Conservation (phyloP, 2,329 filamentous ascomycete species). For the Neonectria neomacrospora region DNA sequence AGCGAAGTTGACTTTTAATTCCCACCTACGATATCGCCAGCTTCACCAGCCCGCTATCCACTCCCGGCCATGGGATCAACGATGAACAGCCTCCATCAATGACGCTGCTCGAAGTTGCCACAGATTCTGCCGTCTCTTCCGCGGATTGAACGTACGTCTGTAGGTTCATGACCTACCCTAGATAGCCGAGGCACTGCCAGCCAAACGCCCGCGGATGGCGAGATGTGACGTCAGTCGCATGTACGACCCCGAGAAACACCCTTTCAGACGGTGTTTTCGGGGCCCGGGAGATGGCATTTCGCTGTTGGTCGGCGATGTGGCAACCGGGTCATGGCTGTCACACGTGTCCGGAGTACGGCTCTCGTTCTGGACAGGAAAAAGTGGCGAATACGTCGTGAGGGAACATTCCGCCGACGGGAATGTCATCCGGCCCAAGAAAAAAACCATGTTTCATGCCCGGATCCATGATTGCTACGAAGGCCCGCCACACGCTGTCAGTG, state of each 20-base stretch:
- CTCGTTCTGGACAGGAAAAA: not conserved
- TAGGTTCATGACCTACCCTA: not conserved
- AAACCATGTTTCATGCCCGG: not conserved
- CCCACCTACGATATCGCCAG: not conserved
- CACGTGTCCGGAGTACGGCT: not conserved
- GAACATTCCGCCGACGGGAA: conserved; percentile 1
- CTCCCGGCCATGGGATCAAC: not conserved
- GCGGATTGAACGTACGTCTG: too few species aligned
- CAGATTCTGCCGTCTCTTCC: not conserved
- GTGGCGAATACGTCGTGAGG: not conserved
- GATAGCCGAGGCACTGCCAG: not conserved
- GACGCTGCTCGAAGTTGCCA: not conserved
- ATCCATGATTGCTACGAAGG: conserved; percentile 3
- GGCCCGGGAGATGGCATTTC: not conserved
- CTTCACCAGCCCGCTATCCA: not conserved
- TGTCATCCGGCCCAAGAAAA: not conserved
- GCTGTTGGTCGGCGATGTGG: not conserved
- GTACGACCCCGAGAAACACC: not conserved
- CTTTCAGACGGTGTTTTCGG: not conserved
- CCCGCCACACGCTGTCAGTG: conserved; percentile 13
- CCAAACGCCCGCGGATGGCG: not conserved
- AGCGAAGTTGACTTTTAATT: too few species aligned
- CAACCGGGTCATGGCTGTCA: not conserved
- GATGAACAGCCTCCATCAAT: not conserved
- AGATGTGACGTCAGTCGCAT: not conserved